Evolutionary conservation across 352 stramenopile species (phyloP).

Genomic region (Saprolegnia diclina): DNA sequence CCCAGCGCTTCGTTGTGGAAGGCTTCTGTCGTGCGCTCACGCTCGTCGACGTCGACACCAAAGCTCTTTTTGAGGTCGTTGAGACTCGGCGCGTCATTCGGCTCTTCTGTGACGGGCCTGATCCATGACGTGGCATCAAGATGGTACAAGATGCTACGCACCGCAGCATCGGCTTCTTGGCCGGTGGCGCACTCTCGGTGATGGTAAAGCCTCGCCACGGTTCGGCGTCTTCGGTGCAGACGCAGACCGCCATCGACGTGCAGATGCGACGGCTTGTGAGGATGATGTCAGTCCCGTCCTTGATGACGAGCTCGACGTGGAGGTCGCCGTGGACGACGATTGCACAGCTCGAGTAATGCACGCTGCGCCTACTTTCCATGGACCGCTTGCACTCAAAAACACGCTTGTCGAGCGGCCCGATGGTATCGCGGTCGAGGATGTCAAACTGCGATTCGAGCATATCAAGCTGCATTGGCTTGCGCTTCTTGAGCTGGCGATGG

Average conservation of each 20-base stretch:
- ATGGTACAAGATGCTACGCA: background rate
- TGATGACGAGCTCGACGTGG: slow-evolving; percentile 41
- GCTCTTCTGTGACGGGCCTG: background rate
- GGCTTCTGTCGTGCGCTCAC: slow-evolving; percentile 13
- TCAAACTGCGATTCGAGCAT: slow-evolving; percentile 52
- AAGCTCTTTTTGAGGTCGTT: slow-evolving; percentile 27
- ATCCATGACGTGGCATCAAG: no score
- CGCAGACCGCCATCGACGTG: slow-evolving; percentile 39
- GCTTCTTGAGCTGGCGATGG: slow-evolving; percentile 41
- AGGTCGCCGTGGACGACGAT: slow-evolving; percentile 49
- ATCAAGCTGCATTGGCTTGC: slow-evolving; percentile 36
- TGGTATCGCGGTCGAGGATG: slow-evolving; percentile 46
- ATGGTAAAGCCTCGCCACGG: slow-evolving; percentile 48
- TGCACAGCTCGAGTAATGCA: slow-evolving; percentile 45
- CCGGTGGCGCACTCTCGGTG: background rate
- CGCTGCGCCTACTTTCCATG: slow-evolving; percentile 39
- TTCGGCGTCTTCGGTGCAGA: slow-evolving; percentile 41
- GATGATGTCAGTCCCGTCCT: slow-evolving; percentile 8
- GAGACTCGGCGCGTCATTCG: slow-evolving; percentile 11
- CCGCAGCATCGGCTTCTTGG: background rate
- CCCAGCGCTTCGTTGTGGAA: slow-evolving; percentile 22
- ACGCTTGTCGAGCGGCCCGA: slow-evolving; percentile 50
- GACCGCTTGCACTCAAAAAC: slow-evolving; percentile 39
- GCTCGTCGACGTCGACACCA: slow-evolving; percentile 24
- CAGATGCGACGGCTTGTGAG: slow-evolving; percentile 36